Evolutionary conservation across 2,329 filamentous ascomycete species (phyloP), one percentile per base, ranked within the genome.

Genomic region (Botryotinia globosa): DNA sequence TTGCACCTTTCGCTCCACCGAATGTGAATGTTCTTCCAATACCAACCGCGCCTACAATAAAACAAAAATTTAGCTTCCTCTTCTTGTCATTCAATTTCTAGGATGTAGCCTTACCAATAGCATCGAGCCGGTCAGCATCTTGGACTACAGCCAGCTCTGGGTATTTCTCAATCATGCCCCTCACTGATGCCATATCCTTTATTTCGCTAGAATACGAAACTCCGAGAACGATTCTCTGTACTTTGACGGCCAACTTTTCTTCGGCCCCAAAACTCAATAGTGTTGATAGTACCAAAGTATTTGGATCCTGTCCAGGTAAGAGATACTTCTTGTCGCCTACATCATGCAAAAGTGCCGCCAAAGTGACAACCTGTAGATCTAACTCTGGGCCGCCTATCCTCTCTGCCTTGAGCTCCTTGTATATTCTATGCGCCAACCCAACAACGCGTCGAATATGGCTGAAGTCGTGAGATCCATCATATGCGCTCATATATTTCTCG

Each of bases 81-180:
- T 56, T 42, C 34, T 56, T 56, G 14, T 32, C 54, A 4, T 8
- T 22, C 4, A 7, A 9, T 42, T 12, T 42, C 20, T 9, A 10
- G 6, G 10, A 22, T 67, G 34, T 18, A 67, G 12, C 37, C 65
- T 32, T 54, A 67, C 65, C 65, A 73, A 98, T 91, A 7, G 95
- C 94, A 83, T 98, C 95, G n/a, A 98, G 85, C 16, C 95, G 87
- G 84, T 98, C 95, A 4, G 95, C 94, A 81, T 98, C 95, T 83
- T 98, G 95, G 56, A 98, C 94, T 68, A 97, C 88, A 0, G 89
- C 94, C 45, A 97, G 84, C 82, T 97, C 93, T 1, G 93, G 93
- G 80, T 92, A 85, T 48, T 83, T 81, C 14, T 81, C 81, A 25
- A 97, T 85, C 44, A 94, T 84, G 3, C 83, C 82, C 39, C 82